phyloP scores from a whole-genome alignment of 2,329 filamentous ascomycete genomes.

The Pyricularia grisea region DNA sequence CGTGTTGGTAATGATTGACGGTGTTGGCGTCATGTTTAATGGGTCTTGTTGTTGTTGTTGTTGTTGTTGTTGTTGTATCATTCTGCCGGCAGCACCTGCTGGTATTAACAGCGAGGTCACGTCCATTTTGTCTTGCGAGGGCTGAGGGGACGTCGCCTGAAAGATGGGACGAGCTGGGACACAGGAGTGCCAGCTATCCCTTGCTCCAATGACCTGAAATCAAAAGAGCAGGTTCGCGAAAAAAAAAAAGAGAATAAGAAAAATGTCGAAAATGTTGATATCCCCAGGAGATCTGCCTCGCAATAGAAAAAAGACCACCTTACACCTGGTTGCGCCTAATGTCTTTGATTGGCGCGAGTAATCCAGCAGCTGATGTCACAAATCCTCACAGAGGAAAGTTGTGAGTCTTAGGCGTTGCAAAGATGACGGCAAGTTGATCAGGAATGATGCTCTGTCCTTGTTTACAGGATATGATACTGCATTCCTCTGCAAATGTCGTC shows the following conservation, averaged over 20 bases:
- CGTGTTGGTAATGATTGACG: constrained; percentile 14
- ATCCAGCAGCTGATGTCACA: background rate
- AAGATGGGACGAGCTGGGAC: background rate
- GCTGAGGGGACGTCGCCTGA: background rate
- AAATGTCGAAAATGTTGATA: background rate
- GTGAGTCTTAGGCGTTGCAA: background rate
- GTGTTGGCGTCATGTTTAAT: constrained; percentile 13
- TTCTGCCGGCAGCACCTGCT: constrained; percentile 16
- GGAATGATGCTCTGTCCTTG: background rate
- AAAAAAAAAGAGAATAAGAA: background rate
- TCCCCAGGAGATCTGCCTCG: background rate
- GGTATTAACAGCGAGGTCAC: constrained; percentile 31
- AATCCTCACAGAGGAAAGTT: background rate
- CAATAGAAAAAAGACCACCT: too few relatives aligned
- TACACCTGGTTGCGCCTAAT: background rate
- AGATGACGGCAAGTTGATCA: background rate
- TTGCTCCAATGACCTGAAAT: background rate
- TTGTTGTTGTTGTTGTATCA: constrained; percentile 8
- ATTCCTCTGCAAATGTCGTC: background rate
- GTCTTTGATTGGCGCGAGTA: background rate
- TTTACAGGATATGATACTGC: background rate
- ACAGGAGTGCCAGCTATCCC: constrained; percentile 1
- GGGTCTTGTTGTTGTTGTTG: constrained; percentile 9
- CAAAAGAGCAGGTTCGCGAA: background rate
- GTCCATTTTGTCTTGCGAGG: constrained; percentile 25